Base-by-base conservation (phyloP, 192 early-diverging fungal genomes). In the Coemansia sp. region DNA sequence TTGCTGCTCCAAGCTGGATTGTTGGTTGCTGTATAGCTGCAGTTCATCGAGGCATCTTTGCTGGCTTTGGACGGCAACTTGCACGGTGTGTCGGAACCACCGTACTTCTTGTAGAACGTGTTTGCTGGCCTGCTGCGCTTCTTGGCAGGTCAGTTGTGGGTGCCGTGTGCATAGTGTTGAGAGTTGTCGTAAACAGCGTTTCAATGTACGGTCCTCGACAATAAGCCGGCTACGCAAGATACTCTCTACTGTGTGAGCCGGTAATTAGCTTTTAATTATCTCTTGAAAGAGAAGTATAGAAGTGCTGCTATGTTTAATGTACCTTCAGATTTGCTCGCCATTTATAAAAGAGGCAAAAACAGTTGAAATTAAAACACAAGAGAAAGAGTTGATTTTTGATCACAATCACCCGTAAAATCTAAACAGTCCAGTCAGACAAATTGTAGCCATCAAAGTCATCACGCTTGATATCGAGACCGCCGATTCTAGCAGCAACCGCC, bases 401-500 rank as follows among this genome's bases (percentile, higher is more conserved):
- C 23, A 26, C 33, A 35, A 35, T 35, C 33, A 35, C 6, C n/a
- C n/a, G n/a, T 10, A 35, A 35, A 35, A 35, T 35, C 33, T 7
- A 35, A 35, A 2, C 30, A 31, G 46, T 30, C 46, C 46, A 55
- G 19, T 87, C 87, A 16, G 86, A 80, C 4, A 88, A 71, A 9
- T 65, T 53, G n/a, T 36, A 62, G 12, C 80, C 86, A 18, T 72
- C 78, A 70, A 84, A 93, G 31, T 85, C 84, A 19, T 89, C 88
- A 35, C 80, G 69, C 6, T 71, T 49, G 0, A 91, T 53, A 45
- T 92, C 92, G 15, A 82, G 65, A 9, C 86, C 86, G 1, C 83
- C 86, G 23, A 88, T 82, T 57, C 88, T 90, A 2, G 92, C 68
- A 2, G 87, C 82, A 7, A 88, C 90, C 5, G 87, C 81, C 38